A percentile compares a stretch with the other conserved stretches of the same genome.
phyloP scores from a whole-genome alignment of 2,329 filamentous ascomycete species.

The Fusarium neocosmosporiellum region DNA sequence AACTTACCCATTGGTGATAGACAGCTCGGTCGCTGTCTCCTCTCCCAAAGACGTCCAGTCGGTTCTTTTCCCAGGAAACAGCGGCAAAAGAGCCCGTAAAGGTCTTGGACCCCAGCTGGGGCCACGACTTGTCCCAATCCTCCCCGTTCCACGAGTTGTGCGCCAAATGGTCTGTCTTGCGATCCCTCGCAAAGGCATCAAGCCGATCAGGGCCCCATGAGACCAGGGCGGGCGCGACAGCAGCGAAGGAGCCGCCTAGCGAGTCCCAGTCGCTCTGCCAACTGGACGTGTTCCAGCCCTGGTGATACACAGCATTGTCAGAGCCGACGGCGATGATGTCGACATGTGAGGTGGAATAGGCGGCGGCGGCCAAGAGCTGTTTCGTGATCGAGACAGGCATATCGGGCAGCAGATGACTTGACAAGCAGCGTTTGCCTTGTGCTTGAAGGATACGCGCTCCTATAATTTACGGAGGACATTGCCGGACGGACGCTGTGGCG shows the following conservation, averaged over 20 bases:
- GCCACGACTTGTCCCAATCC: neutral
- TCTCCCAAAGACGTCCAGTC: conserved; percentile 1
- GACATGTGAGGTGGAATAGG: neutral
- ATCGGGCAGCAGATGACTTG: neutral
- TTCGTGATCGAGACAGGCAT: conserved; percentile 3
- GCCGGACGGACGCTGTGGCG: neutral
- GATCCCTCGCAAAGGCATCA: neutral
- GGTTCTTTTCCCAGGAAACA: neutral
- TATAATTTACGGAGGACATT: neutral
- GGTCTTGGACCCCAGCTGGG: neutral
- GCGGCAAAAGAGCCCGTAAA: neutral
- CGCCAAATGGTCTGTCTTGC: neutral
- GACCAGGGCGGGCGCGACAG: conserved; percentile 1
- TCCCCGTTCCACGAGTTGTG: neutral
- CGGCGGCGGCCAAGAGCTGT: neutral
- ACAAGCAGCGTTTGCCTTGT: neutral
- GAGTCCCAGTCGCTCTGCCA: conserved; percentile 2
- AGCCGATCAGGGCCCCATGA: neutral
- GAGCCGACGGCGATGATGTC: neutral
- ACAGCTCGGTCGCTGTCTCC: neutral
- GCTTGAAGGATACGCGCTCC: neutral
- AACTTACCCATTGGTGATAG: neutral
- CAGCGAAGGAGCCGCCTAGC: neutral
- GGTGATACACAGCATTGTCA: neutral
- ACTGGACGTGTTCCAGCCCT: neutral